Conservation (phyloP, 768 basidiomycete species). For the Mycena olivaceomarginata region DNA sequence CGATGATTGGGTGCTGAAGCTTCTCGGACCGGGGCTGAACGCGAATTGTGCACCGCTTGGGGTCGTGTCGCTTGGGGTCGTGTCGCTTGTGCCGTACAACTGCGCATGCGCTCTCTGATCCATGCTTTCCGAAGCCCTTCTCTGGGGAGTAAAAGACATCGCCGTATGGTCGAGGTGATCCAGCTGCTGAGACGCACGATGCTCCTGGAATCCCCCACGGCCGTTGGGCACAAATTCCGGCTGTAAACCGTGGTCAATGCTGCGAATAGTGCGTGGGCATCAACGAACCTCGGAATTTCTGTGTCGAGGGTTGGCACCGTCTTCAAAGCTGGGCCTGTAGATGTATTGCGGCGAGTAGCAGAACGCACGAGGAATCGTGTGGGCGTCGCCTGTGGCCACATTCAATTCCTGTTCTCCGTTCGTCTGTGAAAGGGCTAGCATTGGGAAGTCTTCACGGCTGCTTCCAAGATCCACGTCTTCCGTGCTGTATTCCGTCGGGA, state of each 20-base stretch:
- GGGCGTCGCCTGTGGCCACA: constrained; percentile 2
- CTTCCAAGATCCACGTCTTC: neutral
- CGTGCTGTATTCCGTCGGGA: neutral
- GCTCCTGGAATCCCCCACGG: neutral
- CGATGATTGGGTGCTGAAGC: constrained; percentile 17
- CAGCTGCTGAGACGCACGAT: neutral
- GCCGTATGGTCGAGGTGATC: neutral
- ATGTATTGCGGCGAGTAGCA: constrained; percentile 12
- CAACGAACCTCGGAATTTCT: constrained; percentile 3
- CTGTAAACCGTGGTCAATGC: neutral
- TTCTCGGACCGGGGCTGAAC: neutral
- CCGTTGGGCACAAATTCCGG: neutral
- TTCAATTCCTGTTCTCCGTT: constrained; percentile 3
- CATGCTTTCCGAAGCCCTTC: neutral
- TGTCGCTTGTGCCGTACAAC: neutral
- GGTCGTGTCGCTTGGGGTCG: too few relatives aligned
- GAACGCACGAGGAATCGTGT: constrained; percentile 19
- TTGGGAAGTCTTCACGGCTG: neutral
- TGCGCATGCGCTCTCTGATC: neutral
- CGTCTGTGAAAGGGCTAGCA: neutral
- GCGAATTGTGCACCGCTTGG: neutral
- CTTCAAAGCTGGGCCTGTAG: neutral
- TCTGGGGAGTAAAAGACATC: neutral
- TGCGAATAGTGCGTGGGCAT: too few relatives aligned
- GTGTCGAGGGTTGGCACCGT: neutral